These are phyloP conservation scores for Suillus cothurnatus DNA, from an alignment of 768 basidiomycete species.

Conservation along the genomic window DNA sequence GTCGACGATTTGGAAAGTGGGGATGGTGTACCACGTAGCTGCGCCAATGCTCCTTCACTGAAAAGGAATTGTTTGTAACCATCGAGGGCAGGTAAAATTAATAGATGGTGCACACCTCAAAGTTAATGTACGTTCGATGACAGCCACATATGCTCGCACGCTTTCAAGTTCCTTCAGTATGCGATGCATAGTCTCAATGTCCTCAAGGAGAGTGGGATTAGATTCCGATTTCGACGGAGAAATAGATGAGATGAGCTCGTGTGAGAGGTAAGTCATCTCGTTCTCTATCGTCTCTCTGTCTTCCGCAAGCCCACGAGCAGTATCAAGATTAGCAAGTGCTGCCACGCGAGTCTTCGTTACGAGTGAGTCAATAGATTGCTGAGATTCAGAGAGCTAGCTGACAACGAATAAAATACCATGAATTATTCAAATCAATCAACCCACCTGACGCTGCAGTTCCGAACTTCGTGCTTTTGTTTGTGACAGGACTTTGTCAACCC, in stretches of 20 bases:
- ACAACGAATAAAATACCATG: slow-evolving; percentile 18
- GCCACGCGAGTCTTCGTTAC: slow-evolving; percentile 50
- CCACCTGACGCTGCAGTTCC: slow-evolving; percentile 6
- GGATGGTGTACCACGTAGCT: slow-evolving; percentile 44
- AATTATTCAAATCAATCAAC: background rate
- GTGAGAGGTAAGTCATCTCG: slow-evolving; percentile 68
- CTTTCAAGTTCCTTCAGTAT: slow-evolving; percentile 76
- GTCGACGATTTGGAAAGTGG: slow-evolving; percentile 50
- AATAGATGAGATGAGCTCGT: slow-evolving; percentile 62
- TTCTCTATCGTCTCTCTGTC: slow-evolving; percentile 77
- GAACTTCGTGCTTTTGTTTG: slow-evolving; percentile 39
- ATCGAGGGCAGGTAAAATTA: slow-evolving; percentile 6
- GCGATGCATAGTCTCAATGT: slow-evolving; percentile 78
- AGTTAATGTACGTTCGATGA: slow-evolving; percentile 68
- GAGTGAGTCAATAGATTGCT: slow-evolving; percentile 46
- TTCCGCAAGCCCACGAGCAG: slow-evolving; percentile 76
- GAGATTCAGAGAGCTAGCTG: slow-evolving; percentile 63
- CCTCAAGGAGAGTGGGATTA: slow-evolving; percentile 73
- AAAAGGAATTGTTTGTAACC: slow-evolving; percentile 10
- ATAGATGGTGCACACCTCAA: slow-evolving; percentile 57
- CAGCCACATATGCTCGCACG: slow-evolving; percentile 73
- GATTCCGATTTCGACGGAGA: slow-evolving; percentile 43
- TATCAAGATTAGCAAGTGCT: slow-evolving; percentile 52
- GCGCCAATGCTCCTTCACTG: slow-evolving; percentile 61
- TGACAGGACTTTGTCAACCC: slow-evolving; percentile 45